Evolutionary conservation across 2,329 filamentous ascomycete species (phyloP).

Genomic region (Talaromyces sp.): DNA sequence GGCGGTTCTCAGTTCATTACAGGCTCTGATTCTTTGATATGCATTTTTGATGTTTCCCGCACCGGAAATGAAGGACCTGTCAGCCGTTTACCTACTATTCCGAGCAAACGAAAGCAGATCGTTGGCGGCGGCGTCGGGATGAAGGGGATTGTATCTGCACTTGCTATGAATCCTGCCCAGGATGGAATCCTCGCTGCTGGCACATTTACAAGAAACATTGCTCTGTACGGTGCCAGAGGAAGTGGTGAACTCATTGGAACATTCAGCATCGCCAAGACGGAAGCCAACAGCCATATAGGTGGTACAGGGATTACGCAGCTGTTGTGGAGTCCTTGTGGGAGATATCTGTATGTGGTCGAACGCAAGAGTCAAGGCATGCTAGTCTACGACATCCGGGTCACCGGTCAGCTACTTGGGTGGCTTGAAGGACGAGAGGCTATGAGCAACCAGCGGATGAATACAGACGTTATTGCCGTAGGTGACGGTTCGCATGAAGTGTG

Average conservation of each 20-base stretch:
- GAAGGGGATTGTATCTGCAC: slow-evolving; percentile 56
- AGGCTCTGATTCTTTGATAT: slow-evolving; percentile 55
- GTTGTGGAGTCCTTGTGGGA: slow-evolving; percentile 58
- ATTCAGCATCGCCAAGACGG: slow-evolving; percentile 48
- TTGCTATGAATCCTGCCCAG: slow-evolving; percentile 46
- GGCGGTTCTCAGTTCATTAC: slow-evolving; percentile 56
- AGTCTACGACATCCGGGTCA: slow-evolving; percentile 61
- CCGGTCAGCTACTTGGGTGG: slow-evolving; percentile 51
- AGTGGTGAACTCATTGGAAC: slow-evolving; percentile 51
- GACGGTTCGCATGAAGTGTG: slow-evolving; percentile 54
- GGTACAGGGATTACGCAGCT: slow-evolving; percentile 58
- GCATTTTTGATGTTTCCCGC: slow-evolving; percentile 56
- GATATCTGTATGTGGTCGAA: slow-evolving; percentile 60
- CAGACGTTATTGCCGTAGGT: slow-evolving; percentile 49
- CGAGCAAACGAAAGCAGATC: slow-evolving; percentile 48
- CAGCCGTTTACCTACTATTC: slow-evolving; percentile 48
- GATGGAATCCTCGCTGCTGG: slow-evolving; percentile 58
- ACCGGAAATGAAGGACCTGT: slow-evolving; percentile 49
- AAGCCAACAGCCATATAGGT: slow-evolving; percentile 39
- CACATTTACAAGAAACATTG: slow-evolving; percentile 56
- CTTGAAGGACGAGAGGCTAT: slow-evolving; percentile 46
- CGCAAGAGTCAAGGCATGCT: slow-evolving; percentile 56
- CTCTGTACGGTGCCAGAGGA: slow-evolving; percentile 54
- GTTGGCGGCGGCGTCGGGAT: slow-evolving; percentile 51
- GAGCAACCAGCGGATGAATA: slow-evolving; percentile 57